A percentile compares a stretch with the other conserved stretches of the same genome.
Conservation (phyloP, 2,329 filamentous ascomycete species). For the Macrophomina phaseolina region DNA sequence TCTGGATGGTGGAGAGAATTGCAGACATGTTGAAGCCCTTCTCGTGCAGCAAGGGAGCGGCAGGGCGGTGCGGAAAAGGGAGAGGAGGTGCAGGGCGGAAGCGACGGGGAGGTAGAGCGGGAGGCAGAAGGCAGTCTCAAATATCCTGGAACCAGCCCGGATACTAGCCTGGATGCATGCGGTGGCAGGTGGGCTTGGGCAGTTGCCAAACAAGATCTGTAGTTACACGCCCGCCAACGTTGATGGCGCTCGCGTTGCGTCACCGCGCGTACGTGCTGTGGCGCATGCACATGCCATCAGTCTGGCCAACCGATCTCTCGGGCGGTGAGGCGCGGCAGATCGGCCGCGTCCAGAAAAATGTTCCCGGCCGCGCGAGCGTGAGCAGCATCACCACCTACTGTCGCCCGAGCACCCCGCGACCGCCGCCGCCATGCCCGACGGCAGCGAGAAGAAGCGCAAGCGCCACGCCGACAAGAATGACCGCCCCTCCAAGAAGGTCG, state of each 20-base stretch:
- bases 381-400: not conserved
- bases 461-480: slow-evolving; percentile 39
- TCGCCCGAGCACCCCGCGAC: not conserved
- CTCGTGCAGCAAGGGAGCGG: not conserved
- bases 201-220: slow-evolving; percentile 16
- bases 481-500: slow-evolving; percentile 52
- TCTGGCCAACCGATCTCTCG: not conserved
- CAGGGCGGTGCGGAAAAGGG: slow-evolving; percentile 1
- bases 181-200: not conserved
- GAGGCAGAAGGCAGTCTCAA: not conserved
- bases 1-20: slow-evolving; percentile 35
- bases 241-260: slow-evolving; percentile 13
- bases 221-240: slow-evolving; percentile 10
- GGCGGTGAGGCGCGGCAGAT: slow-evolving; percentile 8
- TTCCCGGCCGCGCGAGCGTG: not conserved
- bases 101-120: not conserved
- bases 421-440: slow-evolving; percentile 34
- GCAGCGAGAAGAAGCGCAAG: slow-evolving; percentile 46
- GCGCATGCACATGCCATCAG: not conserved
- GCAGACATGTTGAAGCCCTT: slow-evolving; percentile 34
- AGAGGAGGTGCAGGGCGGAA: not conserved
- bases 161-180: slow-evolving; percentile 5
- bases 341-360: slow-evolving; percentile 15
- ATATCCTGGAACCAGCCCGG: slow-evolving; percentile 8
- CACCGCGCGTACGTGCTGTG: not conserved